Evolutionary conservation across 805 yeast species (phyloP).

Genomic region (Lachancea waltii): DNA sequence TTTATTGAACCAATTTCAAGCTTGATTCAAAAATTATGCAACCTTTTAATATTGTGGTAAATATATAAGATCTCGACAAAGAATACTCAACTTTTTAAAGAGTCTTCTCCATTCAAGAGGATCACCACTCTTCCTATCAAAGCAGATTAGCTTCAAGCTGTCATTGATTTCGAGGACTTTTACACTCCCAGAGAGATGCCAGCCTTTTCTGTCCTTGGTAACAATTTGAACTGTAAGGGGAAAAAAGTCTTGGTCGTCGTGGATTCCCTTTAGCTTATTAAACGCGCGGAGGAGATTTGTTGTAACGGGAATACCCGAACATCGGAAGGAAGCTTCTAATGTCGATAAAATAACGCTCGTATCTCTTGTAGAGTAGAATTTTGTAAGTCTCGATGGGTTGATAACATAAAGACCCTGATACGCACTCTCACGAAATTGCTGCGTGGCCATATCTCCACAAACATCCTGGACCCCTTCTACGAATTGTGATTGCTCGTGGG

Average conservation of each 20-base stretch:
- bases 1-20: too few relatives aligned
- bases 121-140: slow-evolving; percentile 53
- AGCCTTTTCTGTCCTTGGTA: slow-evolving; percentile 41
- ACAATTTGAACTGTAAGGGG: slow-evolving; percentile 36
- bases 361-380: slow-evolving; percentile 25
- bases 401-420: slow-evolving; percentile 10
- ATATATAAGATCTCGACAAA: slow-evolving; percentile 53
- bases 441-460: slow-evolving; percentile 23
- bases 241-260: slow-evolving; percentile 23
- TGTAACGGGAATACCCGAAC: slow-evolving; percentile 21
- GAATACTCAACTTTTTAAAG: slow-evolving; percentile 49
- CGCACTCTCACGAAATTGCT: slow-evolving; percentile 19
- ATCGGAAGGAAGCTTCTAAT: slow-evolving; percentile 27
- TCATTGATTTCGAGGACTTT: slow-evolving; percentile 37
- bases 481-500: not conserved
- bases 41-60: slow-evolving; percentile 33
- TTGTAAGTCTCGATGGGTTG: slow-evolving; percentile 25
- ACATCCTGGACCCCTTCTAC: slow-evolving; percentile 22
- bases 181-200: slow-evolving; percentile 42
- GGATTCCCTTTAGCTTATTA: slow-evolving; percentile 9
- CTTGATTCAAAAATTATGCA: not conserved
- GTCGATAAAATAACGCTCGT: slow-evolving; percentile 25
- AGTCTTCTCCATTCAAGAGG: slow-evolving; percentile 70
- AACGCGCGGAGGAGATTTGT: slow-evolving; percentile 21
- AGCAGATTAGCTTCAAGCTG: slow-evolving; percentile 44